Evolutionary conservation across 1,284 basidiomycete genomes (phyloP).

Genomic region (Trichosporon sp.): DNA sequence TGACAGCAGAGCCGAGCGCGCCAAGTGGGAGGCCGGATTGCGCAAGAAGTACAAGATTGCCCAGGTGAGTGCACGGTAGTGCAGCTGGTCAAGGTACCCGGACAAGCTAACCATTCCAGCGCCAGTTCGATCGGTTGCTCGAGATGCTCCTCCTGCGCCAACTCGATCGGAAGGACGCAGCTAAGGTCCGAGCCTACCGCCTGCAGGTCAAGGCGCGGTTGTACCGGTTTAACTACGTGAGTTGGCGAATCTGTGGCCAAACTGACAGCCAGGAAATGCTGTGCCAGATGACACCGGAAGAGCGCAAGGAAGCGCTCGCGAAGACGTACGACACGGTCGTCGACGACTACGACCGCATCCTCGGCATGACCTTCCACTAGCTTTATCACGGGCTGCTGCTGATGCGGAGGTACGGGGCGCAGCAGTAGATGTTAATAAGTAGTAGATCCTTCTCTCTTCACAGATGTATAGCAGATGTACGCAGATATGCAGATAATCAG

Average conservation of each 20-base stretch:
- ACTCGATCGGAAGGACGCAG: slow-evolving; percentile 62
- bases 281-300: slow-evolving; percentile 75
- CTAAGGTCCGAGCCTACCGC: slow-evolving; percentile 62
- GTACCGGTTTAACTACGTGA: slow-evolving; percentile 88
- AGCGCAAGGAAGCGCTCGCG: slow-evolving; percentile 81
- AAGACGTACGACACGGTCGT: slow-evolving; percentile 86
- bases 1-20: slow-evolving; percentile 27
- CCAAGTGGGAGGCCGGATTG: slow-evolving; percentile 70
- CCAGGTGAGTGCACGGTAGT: slow-evolving; percentile 55
- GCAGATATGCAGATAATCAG: background rate
- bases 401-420: background rate
- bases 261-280: slow-evolving; percentile 65
- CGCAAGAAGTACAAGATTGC: slow-evolving; percentile 83
- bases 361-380: slow-evolving; percentile 53
- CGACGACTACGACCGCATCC: slow-evolving; percentile 79
- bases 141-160: slow-evolving; percentile 84
- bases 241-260: slow-evolving; percentile 29
- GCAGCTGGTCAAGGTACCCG: background rate
- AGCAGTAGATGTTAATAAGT: background rate
- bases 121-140: slow-evolving; percentile 84
- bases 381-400: background rate
- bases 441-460: background rate
- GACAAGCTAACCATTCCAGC: slow-evolving; percentile 51
- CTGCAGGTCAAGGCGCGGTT: slow-evolving; percentile 85
- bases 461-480: background rate